A percentile compares a stretch with the other conserved stretches of the same genome.
Evolutionary conservation across 2,329 filamentous ascomycete genomes (phyloP).

Genomic region (Colletotrichum higginsianum): DNA sequence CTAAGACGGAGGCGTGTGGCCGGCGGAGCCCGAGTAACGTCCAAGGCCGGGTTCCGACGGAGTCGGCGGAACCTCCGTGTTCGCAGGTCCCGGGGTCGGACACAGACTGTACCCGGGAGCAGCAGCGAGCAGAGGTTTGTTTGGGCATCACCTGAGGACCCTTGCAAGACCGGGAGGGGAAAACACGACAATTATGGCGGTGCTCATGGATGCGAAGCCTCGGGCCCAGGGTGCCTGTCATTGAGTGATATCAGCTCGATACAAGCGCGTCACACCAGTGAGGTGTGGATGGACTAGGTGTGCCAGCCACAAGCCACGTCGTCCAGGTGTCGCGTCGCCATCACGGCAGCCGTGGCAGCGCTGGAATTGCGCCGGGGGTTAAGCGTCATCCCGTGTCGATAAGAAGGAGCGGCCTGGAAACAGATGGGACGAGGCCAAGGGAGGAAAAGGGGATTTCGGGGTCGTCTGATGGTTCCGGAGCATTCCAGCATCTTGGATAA

Average conservation of each 20-base stretch:
- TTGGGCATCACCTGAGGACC: slow-evolving; percentile 72
- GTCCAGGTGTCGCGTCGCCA: slow-evolving; percentile 31
- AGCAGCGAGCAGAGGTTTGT: slow-evolving; percentile 50
- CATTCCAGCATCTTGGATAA: slow-evolving; percentile 29
- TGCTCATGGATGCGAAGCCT: slow-evolving; percentile 68
- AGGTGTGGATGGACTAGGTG: not conserved
- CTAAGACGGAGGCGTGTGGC: slow-evolving; percentile 50
- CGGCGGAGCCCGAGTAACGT: slow-evolving; percentile 20
- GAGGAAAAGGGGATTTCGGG: slow-evolving; percentile 1
- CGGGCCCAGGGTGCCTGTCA: slow-evolving; percentile 67
- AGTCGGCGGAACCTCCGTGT: slow-evolving; percentile 45
- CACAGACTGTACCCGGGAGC: slow-evolving; percentile 57
- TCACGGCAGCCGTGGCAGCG: not conserved
- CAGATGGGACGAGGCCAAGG: slow-evolving; percentile 11
- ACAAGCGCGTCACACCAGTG: not conserved
- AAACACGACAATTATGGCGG: slow-evolving; percentile 64
- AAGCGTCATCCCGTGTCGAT: slow-evolving; percentile 20
- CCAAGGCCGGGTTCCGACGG: slow-evolving; percentile 40
- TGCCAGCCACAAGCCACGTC: slow-evolving; percentile 36
- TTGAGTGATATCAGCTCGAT: slow-evolving; percentile 60
- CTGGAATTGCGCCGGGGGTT: too few species aligned
- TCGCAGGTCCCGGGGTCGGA: slow-evolving; percentile 52
- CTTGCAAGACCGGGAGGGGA: slow-evolving; percentile 68
- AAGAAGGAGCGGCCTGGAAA: not conserved
- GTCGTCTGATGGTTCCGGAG: slow-evolving; percentile 31